Base-by-base conservation (phyloP, 768 basidiomycete genomes). In the Strobilomyces dryophilus region DNA sequence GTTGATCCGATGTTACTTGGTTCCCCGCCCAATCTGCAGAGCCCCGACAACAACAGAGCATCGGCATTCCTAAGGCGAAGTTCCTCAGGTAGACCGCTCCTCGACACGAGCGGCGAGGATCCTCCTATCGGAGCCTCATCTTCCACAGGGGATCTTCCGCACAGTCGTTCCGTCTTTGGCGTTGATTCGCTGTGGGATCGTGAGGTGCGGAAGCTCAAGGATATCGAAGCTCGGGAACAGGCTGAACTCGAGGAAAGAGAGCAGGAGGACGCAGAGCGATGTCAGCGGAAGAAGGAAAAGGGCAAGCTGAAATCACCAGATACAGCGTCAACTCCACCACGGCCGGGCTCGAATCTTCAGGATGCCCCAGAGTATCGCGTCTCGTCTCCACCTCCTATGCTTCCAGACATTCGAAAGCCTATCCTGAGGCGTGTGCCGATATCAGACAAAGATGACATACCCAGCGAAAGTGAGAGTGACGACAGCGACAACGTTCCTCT, bases 111-210 rank as follows among this genome's bases (percentile, higher is more conserved):
- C 26, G 71, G 73, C 18, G 73, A 74, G 40, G 61, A 62, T 50
- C 53, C 55, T 45, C 55, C 69, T 56, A 46, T 61, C 45, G 72
- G 70, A 15, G 61, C 64, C 24, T 67, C 68, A 11, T 62, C 70
- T 36, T 67, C 66, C 31, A 59, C 66, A 8, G 67, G 63, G 17
- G 72, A 62, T 51, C 65, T 76, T 47, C 52, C 76, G 0, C 76
- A 72, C 39, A 79, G 78, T 36, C 81, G 79, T 52, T 94, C 92
- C n/a, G 91, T 95, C 10, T 97, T 95, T 62, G 94, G 94, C 2
- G 87, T 90, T 1, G 94, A 97, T 67, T 88, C 87, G n/a, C 62
- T 95, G 10, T 95, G 94, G 94, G 88, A 95, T 64, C 78, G 82
- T 37, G 94, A 97, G 69, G 79, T 93, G 76, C 80, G 71, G 17